These are phyloP conservation scores for Neurospora sp. DNA, from an alignment of 2,329 filamentous ascomycete species.

Conservation along the genomic window DNA sequence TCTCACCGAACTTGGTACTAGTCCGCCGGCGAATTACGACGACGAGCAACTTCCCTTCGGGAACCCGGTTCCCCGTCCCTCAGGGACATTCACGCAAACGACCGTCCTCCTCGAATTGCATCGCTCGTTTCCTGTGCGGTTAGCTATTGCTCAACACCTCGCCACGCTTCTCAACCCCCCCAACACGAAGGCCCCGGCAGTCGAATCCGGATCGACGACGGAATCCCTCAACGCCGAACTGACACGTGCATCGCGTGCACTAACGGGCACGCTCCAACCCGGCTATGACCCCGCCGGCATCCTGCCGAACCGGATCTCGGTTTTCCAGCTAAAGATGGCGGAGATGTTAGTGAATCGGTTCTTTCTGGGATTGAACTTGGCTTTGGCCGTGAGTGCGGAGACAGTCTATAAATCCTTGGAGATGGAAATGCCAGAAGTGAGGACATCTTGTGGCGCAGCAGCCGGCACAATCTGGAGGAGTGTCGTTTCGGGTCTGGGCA, in stretches of 20 bases:
- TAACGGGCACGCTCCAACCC: conserved; percentile 24
- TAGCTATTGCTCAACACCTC: conserved; percentile 33
- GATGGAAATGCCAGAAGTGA: not conserved
- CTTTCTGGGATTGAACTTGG: conserved; percentile 43
- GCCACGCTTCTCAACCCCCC: conserved; percentile 34
- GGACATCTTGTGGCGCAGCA: not conserved
- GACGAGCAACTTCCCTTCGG: conserved; percentile 38
- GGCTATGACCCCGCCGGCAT: conserved; percentile 19
- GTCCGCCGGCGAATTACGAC: conserved; percentile 39
- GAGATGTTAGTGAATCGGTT: conserved; percentile 36
- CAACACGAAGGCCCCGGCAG: conserved; percentile 35
- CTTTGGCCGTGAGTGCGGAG: conserved; percentile 18
- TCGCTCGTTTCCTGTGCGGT: conserved; percentile 32
- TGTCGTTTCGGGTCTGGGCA: not conserved
- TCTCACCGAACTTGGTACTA: conserved; percentile 38
- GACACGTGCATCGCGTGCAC: conserved; percentile 26
- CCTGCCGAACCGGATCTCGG: conserved; percentile 17
- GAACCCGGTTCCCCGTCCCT: conserved; percentile 17
- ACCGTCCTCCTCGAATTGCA: conserved; percentile 39
- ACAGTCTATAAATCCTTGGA: not conserved
- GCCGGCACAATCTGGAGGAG: not conserved
- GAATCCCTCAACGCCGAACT: conserved; percentile 25
- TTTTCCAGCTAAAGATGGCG: conserved; percentile 32
- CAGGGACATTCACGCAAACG: conserved; percentile 33
- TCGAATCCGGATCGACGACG: conserved; percentile 22